Evolutionary conservation across 2,329 filamentous ascomycete species (phyloP), one percentile per base, ranked within the genome.

Genomic region (Venturia pyrina): DNA sequence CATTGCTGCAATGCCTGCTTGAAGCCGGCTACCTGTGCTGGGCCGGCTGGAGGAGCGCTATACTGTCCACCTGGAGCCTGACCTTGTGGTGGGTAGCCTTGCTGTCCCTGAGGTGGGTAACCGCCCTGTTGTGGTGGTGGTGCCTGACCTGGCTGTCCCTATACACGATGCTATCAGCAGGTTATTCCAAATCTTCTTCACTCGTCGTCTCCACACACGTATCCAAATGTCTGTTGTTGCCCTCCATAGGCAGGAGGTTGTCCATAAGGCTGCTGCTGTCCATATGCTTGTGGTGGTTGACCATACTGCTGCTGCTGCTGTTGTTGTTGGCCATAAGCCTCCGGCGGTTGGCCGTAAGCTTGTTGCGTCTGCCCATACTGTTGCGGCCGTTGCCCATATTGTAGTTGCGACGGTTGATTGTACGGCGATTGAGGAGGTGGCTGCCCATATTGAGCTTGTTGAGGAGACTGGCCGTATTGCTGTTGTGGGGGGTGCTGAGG

Each of bases 1-100:
- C 81, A 81, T 46, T 75, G 73, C 69, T 83, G 78, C 57, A 87
- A 75, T 15, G 84, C 75, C 69, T 84, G 80, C 73, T 84, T 83
- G 75, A 86, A 81, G 41, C 75, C 77, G 63, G 80, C 79, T n/a
- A 80, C 79, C 19, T 76, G 78, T 13, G 76, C 77, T 66, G 76
- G 79, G 34, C 73, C 74, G 57, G 74, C 73, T 43, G 69, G 75
- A 63, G 62, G 68, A 5, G 65, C 64, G 17, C 71, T 70, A 46
- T 43, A 46, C 48, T 64, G 67, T 15, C 53, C 53, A 21, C 53
- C 53, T 28, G 72, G 72, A 11, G 71, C 68, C 40, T 65, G 70
- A 5, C 75, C 76, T 48, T 76, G 75, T n/a, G 69, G 68, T 40
- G 72, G 72, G 68, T 76, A 72, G 21, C 70, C 70, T 50, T 72